phyloP scores from a whole-genome alignment of 2,329 filamentous ascomycete genomes.

The Botrytis pseudocinerea region DNA sequence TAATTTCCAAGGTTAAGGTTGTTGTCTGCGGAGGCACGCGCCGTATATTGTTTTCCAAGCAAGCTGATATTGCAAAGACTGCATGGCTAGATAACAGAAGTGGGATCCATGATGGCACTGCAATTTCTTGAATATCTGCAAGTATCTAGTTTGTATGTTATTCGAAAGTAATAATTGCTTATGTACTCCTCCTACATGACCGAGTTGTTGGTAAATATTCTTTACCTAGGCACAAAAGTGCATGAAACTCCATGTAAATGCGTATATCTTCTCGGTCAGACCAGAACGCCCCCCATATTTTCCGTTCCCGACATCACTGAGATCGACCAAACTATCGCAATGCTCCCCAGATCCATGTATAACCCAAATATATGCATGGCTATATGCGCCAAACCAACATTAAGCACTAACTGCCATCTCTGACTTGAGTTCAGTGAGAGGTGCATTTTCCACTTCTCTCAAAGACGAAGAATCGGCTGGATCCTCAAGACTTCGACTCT shows the following conservation, averaged over 20 bases:
- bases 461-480: not conserved
- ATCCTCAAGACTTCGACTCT: slow-evolving; percentile 14
- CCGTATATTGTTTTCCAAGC: not conserved
- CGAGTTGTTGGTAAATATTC: not conserved
- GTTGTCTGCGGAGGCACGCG: not conserved
- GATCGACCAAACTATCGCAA: slow-evolving; percentile 7
- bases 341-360: not conserved
- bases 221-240: not conserved
- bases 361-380: not conserved
- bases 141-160: not conserved
- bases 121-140: not conserved
- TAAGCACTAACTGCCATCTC: slow-evolving; percentile 18
- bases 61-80: not conserved
- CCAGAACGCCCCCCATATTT: slow-evolving; percentile 11
- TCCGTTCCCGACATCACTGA: not conserved
- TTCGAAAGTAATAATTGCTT: not conserved
- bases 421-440: slow-evolving; percentile 5
- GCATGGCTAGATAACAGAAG: not conserved
- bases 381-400: not conserved
- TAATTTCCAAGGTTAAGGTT: not conserved
- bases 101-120: not conserved
- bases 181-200: not conserved
- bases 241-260: slow-evolving; percentile 20
- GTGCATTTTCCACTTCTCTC: not conserved
- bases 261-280: not conserved